Conservation (phyloP, 2,329 filamentous ascomycete genomes). For the Escovopsis sp. region DNA sequence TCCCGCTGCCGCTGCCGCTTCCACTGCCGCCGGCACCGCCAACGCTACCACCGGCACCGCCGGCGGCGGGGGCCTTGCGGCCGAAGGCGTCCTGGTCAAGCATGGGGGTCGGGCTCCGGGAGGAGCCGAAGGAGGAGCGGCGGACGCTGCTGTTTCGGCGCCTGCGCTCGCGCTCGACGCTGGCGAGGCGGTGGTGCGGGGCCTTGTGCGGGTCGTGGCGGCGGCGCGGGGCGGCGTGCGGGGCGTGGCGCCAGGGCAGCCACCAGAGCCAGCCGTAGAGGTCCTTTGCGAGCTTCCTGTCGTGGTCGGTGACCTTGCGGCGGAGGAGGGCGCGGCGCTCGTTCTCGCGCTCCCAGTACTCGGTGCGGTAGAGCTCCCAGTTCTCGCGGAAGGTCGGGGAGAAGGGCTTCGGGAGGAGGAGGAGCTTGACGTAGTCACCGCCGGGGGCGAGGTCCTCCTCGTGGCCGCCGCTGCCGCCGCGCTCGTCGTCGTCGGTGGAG, state of each 20-base stretch:
- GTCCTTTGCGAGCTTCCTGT: constrained; percentile 52
- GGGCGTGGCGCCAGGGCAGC: constrained; percentile 49
- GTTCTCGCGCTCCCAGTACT: constrained; percentile 97
- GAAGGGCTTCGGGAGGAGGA: constrained; percentile 87
- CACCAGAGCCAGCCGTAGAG: constrained; percentile 73
- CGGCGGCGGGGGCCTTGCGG: constrained; percentile 20
- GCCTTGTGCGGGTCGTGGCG: constrained; percentile 24
- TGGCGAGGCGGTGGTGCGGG: constrained; percentile 23
- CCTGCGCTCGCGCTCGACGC: constrained; percentile 31
- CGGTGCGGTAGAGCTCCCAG: constrained; percentile 86
- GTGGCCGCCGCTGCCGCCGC: constrained; percentile 37
- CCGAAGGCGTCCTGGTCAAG: constrained; percentile 30
- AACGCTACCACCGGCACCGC: too few relatives aligned
- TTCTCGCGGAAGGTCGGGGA: constrained; percentile 89
- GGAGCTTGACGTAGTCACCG: constrained; percentile 80
- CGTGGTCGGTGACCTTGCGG: constrained; percentile 51
- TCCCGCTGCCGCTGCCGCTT: constrained; percentile 20
- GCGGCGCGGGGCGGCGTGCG: constrained; percentile 11
- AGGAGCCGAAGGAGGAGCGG: constrained; percentile 36
- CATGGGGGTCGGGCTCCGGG: constrained; percentile 34
- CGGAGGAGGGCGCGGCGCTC: constrained; percentile 66
- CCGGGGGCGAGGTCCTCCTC: constrained; percentile 86
- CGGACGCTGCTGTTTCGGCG: constrained; percentile 38
- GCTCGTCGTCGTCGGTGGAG: constrained; percentile 39
- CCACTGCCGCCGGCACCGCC: constrained; percentile 6